A percentile compares a stretch with the other conserved stretches of the same genome.
phyloP scores from a whole-genome alignment of 2,329 filamentous ascomycete species.

The Fusarium tanahbumbuense region DNA sequence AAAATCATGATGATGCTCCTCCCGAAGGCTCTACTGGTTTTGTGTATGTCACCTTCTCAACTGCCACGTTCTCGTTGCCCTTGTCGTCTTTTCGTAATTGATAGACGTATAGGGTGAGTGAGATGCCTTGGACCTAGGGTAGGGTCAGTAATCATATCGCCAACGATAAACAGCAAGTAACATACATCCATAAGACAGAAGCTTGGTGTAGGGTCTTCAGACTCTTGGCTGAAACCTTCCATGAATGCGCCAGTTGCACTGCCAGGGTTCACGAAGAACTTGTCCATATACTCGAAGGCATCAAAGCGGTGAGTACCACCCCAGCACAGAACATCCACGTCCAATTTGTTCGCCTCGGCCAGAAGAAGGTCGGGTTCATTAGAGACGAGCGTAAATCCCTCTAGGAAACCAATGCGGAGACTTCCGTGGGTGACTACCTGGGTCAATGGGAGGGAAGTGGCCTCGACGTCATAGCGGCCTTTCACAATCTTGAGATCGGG shows the following conservation, averaged over 20 bases:
- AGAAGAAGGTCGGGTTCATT: slow-evolving; percentile 74
- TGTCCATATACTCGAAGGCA: slow-evolving; percentile 79
- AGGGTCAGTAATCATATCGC: slow-evolving; percentile 36
- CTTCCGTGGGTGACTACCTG: slow-evolving; percentile 75
- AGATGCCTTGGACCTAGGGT: slow-evolving; percentile 89
- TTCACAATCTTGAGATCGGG: slow-evolving; percentile 78
- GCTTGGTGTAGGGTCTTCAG: slow-evolving; percentile 84
- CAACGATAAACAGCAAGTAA: slow-evolving; percentile 45
- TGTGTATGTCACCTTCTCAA: slow-evolving; percentile 88
- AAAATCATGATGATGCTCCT: slow-evolving; percentile 58
- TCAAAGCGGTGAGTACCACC: slow-evolving; percentile 76
- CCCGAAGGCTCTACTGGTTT: slow-evolving; percentile 74
- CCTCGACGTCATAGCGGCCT: slow-evolving; percentile 74
- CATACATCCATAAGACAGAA: slow-evolving; percentile 98
- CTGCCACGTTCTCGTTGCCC: slow-evolving; percentile 81
- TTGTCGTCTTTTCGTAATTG: slow-evolving; percentile 82
- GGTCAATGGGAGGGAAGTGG: slow-evolving; percentile 72
- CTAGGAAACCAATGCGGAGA: slow-evolving; percentile 74
- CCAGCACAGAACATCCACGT: slow-evolving; percentile 77
- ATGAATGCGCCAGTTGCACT: slow-evolving; percentile 73
- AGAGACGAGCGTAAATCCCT: slow-evolving; percentile 75
- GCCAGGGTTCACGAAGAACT: slow-evolving; percentile 78
- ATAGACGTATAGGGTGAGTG: slow-evolving; percentile 95
- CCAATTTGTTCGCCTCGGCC: slow-evolving; percentile 74
- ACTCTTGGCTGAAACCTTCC: slow-evolving; percentile 66